phyloP scores from a whole-genome alignment of 2,329 filamentous ascomycete species.

The Aspergillus sp. region DNA sequence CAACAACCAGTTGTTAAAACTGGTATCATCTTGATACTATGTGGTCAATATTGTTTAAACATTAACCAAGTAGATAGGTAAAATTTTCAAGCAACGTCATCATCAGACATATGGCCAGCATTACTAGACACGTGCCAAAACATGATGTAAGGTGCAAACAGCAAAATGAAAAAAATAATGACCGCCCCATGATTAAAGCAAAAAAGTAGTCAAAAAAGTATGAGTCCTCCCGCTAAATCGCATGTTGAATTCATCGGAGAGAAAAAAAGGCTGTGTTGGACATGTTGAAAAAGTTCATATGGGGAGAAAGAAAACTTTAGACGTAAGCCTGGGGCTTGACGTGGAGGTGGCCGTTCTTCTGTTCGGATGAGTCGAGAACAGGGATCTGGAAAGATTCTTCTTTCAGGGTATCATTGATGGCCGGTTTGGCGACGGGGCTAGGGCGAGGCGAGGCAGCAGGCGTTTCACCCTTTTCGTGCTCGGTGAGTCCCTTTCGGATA shows the following conservation, averaged over 20 bases:
- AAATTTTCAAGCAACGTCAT: not conserved
- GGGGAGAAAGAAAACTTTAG: not conserved
- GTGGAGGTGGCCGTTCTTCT: constrained; percentile 14
- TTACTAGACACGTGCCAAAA: not conserved
- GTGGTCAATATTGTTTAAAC: not conserved
- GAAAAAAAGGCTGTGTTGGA: not conserved
- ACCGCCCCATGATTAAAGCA: not conserved
- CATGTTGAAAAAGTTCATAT: not conserved
- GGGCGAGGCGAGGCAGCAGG: constrained; percentile 18
- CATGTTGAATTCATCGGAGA: not conserved
- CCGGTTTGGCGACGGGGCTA: constrained; percentile 16
- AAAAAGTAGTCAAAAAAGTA: not conserved
- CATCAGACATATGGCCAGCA: not conserved
- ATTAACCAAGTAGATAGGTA: not conserved
- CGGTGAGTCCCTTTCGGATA: constrained; percentile 82
- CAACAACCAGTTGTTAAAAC: constrained; percentile 2
- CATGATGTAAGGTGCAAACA: not conserved
- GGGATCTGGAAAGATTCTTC: constrained; percentile 18
- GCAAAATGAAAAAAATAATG: not conserved
- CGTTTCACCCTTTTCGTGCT: constrained; percentile 23
- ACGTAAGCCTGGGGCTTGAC: constrained; percentile 10
- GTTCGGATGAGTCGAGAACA: constrained; percentile 19
- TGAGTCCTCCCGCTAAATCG: not conserved
- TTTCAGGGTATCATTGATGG: constrained; percentile 13
- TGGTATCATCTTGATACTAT: not conserved